Evolutionary conservation across 768 basidiomycete species (phyloP), one percentile per base, ranked within the genome.

Genomic region (Boletus rubroflammeus): DNA sequence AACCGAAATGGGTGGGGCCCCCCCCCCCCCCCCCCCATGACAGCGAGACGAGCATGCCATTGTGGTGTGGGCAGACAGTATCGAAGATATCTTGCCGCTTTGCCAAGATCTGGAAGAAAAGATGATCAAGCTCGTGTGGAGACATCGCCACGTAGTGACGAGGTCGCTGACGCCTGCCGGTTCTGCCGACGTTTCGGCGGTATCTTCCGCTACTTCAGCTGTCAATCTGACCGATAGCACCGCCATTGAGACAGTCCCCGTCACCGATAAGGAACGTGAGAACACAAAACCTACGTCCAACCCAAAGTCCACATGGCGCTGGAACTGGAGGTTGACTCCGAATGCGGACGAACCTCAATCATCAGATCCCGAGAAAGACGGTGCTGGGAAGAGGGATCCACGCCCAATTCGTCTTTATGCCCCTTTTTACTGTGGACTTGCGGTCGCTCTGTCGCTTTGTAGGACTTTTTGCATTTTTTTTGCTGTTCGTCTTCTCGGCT

Each of bases 41-140:
- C 63, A 90, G 89, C 84, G 90, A 40, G 86, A 91, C 66, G 93
- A 93, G 62, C 81, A 82, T 13, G 87, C 87, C 47, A 73, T 95
- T 38, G 78, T 93, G 10, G 80, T 88, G 10, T 95, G 93, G 93
- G 81, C 88, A 0, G 91, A 94, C 73, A 80, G 82, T 60, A 79
- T 94, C 29, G 89, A 93, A 66, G 75, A 75, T 55, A 86, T 95
- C 61, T 84, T 94, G 34, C 84, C 85, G 0, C 71, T 85, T 15
- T 85, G 80, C 64, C 67, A 70, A 23, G 88, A 89, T 57, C 84
- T 90, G 58, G 86, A 90, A 53, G 81, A 83, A 32, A 87, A 88
- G 60, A 78, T 93, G 66, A 90, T 93, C 75, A 82, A 83, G 63
- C 82, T 86, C 66, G 85, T 93, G 50, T 92, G 90, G 90, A 70